A percentile compares a stretch with the other conserved stretches of the same genome.
phyloP scores from a whole-genome alignment of 306 rosid genomes.

The Mimosa pudica region DNA sequence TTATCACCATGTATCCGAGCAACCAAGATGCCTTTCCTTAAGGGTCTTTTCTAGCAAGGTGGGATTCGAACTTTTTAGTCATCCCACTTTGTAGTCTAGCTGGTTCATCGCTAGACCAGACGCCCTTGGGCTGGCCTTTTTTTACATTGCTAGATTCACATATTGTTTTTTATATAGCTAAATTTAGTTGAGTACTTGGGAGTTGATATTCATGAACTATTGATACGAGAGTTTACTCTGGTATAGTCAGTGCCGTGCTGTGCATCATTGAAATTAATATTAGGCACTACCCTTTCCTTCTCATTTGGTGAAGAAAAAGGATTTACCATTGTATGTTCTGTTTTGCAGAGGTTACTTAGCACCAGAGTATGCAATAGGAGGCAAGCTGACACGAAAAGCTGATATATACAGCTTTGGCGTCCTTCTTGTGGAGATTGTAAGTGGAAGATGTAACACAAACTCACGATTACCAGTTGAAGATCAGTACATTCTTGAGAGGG shows the following conservation, averaged over 20 bases:
- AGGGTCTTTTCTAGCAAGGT: no score
- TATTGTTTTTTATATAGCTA: not conserved
- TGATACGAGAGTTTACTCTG: constrained; percentile 10
- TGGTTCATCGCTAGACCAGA: no score
- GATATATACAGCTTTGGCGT: constrained; percentile 94
- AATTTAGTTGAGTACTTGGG: not conserved
- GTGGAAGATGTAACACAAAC: constrained; percentile 84
- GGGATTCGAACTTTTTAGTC: no score
- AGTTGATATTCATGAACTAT: constrained; percentile 8
- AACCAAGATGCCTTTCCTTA: no score
- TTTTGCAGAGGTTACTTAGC: constrained; percentile 88
- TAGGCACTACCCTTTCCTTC: constrained; percentile 5
- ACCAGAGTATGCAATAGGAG: constrained; percentile 92
- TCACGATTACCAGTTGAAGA: constrained; percentile 63
- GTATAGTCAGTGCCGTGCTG: constrained; percentile 25
- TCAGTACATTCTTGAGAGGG: constrained; percentile 81
- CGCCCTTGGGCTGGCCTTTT: not conserved
- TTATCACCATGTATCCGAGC: no score
- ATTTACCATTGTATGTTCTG: constrained; percentile 27
- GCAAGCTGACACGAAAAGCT: constrained; percentile 87
- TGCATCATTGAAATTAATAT: constrained; percentile 7
- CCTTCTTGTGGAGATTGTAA: constrained; percentile 83
- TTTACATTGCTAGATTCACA: not conserved
- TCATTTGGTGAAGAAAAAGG: not conserved
- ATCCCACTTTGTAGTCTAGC: no score